These are phyloP conservation scores for Huntiella savannae DNA, from an alignment of 2,329 filamentous ascomycete species.

Conservation along the genomic window DNA sequence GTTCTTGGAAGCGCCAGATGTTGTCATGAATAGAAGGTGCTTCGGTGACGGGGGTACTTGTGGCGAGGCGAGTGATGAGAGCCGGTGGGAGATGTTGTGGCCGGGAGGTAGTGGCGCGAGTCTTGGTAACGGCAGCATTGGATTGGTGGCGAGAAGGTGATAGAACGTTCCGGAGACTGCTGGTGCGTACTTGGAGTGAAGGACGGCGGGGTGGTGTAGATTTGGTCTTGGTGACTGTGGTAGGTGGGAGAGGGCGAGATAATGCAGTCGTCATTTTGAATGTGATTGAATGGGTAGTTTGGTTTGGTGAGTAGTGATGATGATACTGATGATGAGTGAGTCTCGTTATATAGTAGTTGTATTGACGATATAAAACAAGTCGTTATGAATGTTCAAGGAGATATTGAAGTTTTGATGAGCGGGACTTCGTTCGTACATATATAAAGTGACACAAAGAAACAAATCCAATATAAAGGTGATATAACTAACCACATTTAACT, in stretches of 20 bases:
- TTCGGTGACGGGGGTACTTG: not conserved
- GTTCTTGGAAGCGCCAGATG: conserved; percentile 10
- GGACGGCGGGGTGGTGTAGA: not conserved
- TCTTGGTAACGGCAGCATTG: conserved; percentile 2
- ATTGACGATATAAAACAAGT: no score
- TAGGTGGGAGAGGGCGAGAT: not conserved
- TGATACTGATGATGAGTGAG: not conserved
- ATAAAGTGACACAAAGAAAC: no score
- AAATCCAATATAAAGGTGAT: no score
- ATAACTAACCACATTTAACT: no score
- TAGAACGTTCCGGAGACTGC: not conserved
- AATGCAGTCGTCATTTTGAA: conserved; percentile 1
- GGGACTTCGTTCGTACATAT: no score
- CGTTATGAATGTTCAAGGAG: no score
- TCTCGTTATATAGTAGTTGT: no score
- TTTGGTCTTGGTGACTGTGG: not conserved
- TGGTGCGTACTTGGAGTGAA: conserved; percentile 7
- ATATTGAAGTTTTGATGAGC: no score
- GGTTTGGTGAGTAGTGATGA: not conserved
- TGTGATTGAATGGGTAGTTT: not conserved
- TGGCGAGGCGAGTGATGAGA: not conserved
- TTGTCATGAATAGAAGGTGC: conserved; percentile 7
- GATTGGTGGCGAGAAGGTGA: not conserved
- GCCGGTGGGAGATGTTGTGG: not conserved
- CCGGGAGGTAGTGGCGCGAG: not conserved